Evolutionary conservation across 768 basidiomycete species (phyloP), one percentile per base, ranked within the genome.

Genomic region (Tricholoma saponaceum): DNA sequence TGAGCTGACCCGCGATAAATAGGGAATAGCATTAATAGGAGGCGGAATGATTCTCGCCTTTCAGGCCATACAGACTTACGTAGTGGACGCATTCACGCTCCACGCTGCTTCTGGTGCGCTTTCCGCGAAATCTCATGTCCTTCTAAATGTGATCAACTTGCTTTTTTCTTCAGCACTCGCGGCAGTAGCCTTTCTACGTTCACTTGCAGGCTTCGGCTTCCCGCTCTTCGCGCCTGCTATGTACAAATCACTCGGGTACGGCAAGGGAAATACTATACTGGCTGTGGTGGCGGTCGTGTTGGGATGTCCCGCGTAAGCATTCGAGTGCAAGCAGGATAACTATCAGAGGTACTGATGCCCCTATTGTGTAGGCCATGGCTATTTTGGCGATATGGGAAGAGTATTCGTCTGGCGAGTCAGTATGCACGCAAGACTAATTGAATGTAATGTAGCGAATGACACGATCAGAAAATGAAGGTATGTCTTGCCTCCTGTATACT

Each of bases 171-270:
- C 51, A 82, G 86, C 87, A 2, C 70, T 92, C 9, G 87, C 87
- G 0, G 86, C 87, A 0, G 82, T 83, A 18, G 72, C 84, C 0
- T 86, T 70, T 66, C 66, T 90, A 13, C 83, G 90, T 23, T 83
- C 85, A 0, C 55, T 89, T 0, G 81, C 83, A 1, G 90, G 90
- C 0, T 91, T 89, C 54, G 83, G 79, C 1, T 90, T 92, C 66
- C 90, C 90, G 2, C 71, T 92, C n/a, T 92, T 92, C 62, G 87
- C 84, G 3, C 83, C 86, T 18, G 73, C 79, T 35, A 87, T 91
- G 83, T 90, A 81, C 69, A 67, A 73, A 0, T 72, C 74, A 13
- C 73, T 91, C 0, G 90, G 88, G 3, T 87, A 85, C 56, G 90
- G 89, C 0, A 86, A 84, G 58, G 87, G 86, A 7, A 70, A 84